Evolutionary conservation across 2,329 filamentous ascomycete species (phyloP).

Genomic region (Botrytis deweyae): DNA sequence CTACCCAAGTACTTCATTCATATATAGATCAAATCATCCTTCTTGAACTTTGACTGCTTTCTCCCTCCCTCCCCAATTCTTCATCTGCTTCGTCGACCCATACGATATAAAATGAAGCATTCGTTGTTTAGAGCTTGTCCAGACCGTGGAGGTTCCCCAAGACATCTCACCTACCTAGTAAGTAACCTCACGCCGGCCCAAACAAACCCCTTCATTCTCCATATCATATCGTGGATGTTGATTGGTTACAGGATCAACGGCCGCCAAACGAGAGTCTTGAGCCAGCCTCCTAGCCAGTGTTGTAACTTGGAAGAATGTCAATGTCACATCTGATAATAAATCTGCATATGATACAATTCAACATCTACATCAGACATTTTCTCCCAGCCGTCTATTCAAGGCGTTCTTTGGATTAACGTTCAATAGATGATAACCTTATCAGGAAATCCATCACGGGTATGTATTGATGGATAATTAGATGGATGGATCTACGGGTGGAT

Average conservation of each 20-base stretch:
- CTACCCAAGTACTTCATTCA: no score
- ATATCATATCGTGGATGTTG: neutral
- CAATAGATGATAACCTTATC: neutral
- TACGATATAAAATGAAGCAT: neutral
- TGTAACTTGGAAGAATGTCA: no score
- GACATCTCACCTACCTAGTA: neutral
- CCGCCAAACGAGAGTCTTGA: neutral
- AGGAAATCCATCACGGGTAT: neutral
- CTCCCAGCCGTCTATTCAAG: neutral
- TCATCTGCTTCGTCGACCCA: neutral
- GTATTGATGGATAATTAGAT: neutral
- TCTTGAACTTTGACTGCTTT: neutral
- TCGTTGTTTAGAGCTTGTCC: neutral
- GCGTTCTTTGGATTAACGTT: no score
- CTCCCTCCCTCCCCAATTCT: neutral
- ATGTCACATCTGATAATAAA: neutral
- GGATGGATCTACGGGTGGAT: no score
- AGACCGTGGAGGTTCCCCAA: neutral
- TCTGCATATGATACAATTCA: neutral
- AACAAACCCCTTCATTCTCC: neutral
- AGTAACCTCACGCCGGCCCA: neutral
- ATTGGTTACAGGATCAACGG: neutral
- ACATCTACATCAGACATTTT: neutral
- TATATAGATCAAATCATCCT: neutral
- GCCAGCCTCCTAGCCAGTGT: neutral